Conservation (phyloP, 805 yeast genomes). For the Suhomyces pyralidae region DNA sequence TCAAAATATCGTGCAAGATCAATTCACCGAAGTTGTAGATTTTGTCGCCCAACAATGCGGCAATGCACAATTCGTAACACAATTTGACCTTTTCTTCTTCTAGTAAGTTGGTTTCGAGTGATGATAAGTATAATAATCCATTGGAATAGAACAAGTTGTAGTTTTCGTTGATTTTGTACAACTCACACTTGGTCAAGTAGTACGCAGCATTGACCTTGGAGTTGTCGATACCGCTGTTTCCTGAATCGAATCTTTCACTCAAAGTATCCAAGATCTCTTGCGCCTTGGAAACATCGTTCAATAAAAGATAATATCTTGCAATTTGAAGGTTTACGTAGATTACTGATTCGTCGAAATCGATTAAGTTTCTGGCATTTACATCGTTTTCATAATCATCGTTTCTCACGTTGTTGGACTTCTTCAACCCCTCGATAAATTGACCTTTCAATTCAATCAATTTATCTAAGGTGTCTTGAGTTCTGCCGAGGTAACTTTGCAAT, state of each 20-base stretch:
- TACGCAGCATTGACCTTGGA: conserved; percentile 76
- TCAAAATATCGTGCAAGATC: conserved; percentile 80
- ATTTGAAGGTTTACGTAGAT: conserved; percentile 55
- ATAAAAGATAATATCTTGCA: conserved; percentile 63
- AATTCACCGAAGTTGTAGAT: conserved; percentile 96
- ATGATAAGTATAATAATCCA: conserved; percentile 77
- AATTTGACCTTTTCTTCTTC: conserved; percentile 31
- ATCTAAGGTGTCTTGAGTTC: conserved; percentile 28
- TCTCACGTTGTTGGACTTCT: conserved; percentile 27
- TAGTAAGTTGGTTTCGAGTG: conserved; percentile 49
- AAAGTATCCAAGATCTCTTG: conserved; percentile 65
- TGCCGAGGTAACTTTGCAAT: conserved; percentile 43
- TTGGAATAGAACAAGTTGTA: conserved; percentile 79
- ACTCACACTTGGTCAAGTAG: conserved; percentile 75
- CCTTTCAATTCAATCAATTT: conserved; percentile 34
- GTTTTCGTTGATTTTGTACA: conserved; percentile 70
- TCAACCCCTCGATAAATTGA: conserved; percentile 22
- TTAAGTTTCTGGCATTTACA: conserved; percentile 20
- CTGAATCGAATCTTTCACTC: conserved; percentile 52
- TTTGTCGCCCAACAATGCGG: conserved; percentile 87
- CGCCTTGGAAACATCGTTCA: conserved; percentile 54
- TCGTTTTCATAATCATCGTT: conserved; percentile 23
- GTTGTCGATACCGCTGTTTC: conserved; percentile 24
- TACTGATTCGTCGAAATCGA: conserved; percentile 55
- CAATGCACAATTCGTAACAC: conserved; percentile 69